Evolutionary conservation across 495 filamentous ascomycete species (phyloP).

Genomic region (Aspergillus leporis): DNA sequence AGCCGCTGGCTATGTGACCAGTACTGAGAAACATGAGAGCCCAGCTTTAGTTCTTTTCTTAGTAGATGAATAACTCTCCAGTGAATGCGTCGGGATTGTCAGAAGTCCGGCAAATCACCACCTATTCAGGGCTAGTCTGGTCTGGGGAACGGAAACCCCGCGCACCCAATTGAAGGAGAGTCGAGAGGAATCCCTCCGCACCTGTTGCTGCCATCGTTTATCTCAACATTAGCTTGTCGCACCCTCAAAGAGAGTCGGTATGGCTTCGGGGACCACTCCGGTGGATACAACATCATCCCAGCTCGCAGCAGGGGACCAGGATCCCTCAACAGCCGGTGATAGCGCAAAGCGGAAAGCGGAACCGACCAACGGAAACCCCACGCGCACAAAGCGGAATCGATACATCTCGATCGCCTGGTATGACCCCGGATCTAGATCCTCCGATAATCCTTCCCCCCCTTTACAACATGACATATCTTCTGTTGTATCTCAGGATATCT

Average conservation of each 20-base stretch:
- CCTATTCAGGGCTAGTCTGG: neutral
- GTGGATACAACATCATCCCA: slow-evolving; percentile 29
- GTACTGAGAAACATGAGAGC: too few species aligned
- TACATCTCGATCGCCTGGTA: slow-evolving; percentile 95
- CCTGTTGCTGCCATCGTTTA: slow-evolving; percentile 24
- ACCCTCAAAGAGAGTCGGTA: slow-evolving; percentile 16
- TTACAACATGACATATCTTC: neutral
- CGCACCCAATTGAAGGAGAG: slow-evolving; percentile 15
- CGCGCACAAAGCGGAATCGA: slow-evolving; percentile 60
- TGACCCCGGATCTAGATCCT: slow-evolving; percentile 24
- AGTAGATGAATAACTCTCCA: neutral
- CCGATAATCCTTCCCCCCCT: neutral
- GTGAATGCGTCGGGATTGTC: neutral
- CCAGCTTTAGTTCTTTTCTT: too few species aligned
- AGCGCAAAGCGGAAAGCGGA: slow-evolving; percentile 51
- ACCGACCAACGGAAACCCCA: slow-evolving; percentile 47
- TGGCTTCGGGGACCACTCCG: slow-evolving; percentile 44
- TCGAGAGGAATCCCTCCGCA: slow-evolving; percentile 48
- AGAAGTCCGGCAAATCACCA: neutral
- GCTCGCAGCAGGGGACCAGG: slow-evolving; percentile 26
- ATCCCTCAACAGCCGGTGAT: slow-evolving; percentile 26
- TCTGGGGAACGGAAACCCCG: slow-evolving; percentile 46
- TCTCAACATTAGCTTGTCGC: slow-evolving; percentile 14
- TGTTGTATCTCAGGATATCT: neutral
- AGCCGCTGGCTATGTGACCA: too few species aligned